phyloP scores from a whole-genome alignment of 768 basidiomycete genomes.

The Termitomyces sp. region DNA sequence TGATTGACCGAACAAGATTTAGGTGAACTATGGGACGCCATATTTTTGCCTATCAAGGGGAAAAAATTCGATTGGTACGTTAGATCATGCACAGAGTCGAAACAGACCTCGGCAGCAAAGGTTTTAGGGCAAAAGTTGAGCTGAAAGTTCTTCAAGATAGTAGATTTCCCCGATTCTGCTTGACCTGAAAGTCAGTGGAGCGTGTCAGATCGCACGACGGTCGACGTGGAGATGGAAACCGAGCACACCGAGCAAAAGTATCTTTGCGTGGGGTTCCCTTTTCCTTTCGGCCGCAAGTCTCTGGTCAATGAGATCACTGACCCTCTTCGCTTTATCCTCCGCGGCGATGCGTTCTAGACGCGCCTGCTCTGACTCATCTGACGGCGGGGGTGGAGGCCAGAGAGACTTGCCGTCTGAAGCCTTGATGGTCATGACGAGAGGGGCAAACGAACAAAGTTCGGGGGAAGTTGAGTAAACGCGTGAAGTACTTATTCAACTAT shows the following conservation, averaged over 20 bases:
- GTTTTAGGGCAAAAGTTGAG: conserved; percentile 54
- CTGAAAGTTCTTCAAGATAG: conserved; percentile 62
- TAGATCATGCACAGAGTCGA: neutral
- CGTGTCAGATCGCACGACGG: neutral
- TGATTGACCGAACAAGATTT: conserved; percentile 53
- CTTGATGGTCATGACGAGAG: conserved; percentile 6
- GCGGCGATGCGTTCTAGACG: conserved; percentile 30
- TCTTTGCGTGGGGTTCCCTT: conserved; percentile 34
- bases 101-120: conserved; percentile 46
- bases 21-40: conserved; percentile 67
- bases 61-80: neutral
- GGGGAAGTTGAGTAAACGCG: neutral
- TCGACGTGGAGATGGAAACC: neutral
- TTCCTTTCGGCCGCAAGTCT: conserved; percentile 41
- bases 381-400: conserved; percentile 23
- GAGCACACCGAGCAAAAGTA: conserved; percentile 51
- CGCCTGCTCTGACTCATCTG: conserved; percentile 36
- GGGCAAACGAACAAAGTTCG: neutral
- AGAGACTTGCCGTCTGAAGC: neutral
- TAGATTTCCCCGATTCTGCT: conserved; percentile 66
- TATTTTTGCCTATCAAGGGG: conserved; percentile 31
- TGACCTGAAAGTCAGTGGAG: conserved; percentile 36
- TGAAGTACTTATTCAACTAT: too few relatives aligned
- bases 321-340: conserved; percentile 45
- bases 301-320: conserved; percentile 53